Conservation (phyloP, 345 rosid genomes). For the Hibiscus syriacus region DNA sequence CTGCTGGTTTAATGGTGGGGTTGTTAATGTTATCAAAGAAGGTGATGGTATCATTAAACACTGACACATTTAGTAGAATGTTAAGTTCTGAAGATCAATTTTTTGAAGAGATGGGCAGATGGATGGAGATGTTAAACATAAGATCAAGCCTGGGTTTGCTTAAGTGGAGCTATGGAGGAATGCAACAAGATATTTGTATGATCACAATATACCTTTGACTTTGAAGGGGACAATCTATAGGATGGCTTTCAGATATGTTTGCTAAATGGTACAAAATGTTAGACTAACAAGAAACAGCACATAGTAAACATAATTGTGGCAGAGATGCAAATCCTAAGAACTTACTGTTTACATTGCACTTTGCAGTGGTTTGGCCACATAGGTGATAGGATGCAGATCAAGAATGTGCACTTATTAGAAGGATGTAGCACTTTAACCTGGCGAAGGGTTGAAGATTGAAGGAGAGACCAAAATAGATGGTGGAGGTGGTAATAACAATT, state of each 20-base stretch:
- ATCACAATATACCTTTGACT: background rate
- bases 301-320: background rate
- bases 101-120: background rate
- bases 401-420: background rate
- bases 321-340: background rate
- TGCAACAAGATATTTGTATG: background rate
- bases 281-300: background rate
- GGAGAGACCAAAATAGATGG: background rate
- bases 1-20: background rate
- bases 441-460: background rate
- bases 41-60: background rate
- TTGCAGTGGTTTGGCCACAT: background rate
- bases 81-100: background rate
- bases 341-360: background rate
- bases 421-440: background rate
- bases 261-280: background rate
- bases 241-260: background rate
- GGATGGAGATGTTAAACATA: background rate
- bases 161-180: background rate
- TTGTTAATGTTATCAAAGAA: background rate
- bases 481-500: background rate
- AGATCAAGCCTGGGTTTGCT: background rate
- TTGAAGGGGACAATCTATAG: background rate
- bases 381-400: background rate
- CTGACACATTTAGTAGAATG: no score